Percentiles rank a stretch among this genome's conserved stretches.
These are phyloP conservation scores for Sporothrix sp. DNA, from an alignment of 2,329 filamentous ascomycete species.

Conservation along the genomic window DNA sequence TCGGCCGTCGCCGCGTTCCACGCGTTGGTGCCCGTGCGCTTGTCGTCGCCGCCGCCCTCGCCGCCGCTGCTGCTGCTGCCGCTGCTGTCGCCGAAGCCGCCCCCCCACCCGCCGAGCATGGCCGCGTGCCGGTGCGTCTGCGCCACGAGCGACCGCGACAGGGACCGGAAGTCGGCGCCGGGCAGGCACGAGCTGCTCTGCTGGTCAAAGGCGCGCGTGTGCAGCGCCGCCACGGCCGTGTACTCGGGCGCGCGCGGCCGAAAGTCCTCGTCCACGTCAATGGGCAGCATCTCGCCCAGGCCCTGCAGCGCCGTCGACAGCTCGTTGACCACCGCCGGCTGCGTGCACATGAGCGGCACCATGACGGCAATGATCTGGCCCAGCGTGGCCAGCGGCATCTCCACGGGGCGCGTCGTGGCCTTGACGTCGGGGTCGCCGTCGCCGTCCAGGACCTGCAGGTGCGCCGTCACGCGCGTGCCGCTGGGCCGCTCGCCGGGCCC, in stretches of 20 bases:
- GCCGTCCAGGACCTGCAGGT: neutral
- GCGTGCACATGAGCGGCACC: conserved; percentile 6
- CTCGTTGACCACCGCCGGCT: conserved; percentile 6
- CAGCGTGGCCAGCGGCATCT: conserved; percentile 3
- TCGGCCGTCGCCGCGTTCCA: neutral
- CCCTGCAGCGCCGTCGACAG: conserved; percentile 3
- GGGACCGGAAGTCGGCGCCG: conserved; percentile 3
- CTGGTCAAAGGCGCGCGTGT: conserved; percentile 2
- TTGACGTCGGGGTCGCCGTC: neutral
- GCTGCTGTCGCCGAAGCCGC: neutral
- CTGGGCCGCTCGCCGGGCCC: neutral
- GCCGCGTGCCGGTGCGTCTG: conserved; percentile 8
- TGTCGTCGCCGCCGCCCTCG: neutral
- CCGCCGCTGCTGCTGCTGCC: neutral
- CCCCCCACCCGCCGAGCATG: conserved; percentile 1
- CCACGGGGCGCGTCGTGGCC: neutral
- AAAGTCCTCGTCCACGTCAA: conserved; percentile 7
- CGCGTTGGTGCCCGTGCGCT: neutral
- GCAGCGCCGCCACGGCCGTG: conserved; percentile 6
- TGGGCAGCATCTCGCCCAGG: conserved; percentile 9
- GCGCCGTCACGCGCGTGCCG: neutral
- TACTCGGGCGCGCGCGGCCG: conserved; percentile 4
- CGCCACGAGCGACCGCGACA: conserved; percentile 6
- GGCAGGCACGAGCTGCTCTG: conserved; percentile 6
- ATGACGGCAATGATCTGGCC: conserved; percentile 10